These are phyloP conservation scores for Candida khao-thaluensis DNA, from an alignment of 805 yeast genomes.

Conservation along the genomic window DNA sequence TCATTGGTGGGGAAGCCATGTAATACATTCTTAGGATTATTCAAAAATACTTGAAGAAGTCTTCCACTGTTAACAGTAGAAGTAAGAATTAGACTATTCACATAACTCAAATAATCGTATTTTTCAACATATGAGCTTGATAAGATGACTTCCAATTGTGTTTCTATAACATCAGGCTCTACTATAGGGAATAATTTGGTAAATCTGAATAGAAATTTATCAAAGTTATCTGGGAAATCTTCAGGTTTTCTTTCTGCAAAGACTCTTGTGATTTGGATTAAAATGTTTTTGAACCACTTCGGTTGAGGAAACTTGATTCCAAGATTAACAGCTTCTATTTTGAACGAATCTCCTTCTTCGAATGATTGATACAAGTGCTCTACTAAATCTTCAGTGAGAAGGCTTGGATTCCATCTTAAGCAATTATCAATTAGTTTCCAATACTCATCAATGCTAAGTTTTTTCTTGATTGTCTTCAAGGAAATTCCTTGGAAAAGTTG, in stretches of 20 bases:
- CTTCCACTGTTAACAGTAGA: constrained; percentile 36
- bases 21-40: constrained; percentile 46
- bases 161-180: constrained; percentile 42
- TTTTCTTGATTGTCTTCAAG: background rate
- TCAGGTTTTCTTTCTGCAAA: constrained; percentile 48
- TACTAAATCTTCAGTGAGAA: background rate
- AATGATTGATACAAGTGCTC: background rate
- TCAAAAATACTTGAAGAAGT: constrained; percentile 62
- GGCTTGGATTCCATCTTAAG: constrained; percentile 1
- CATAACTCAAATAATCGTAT: constrained; percentile 45
- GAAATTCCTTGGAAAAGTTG: background rate
- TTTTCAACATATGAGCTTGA: constrained; percentile 46
- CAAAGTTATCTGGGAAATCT: constrained; percentile 2
- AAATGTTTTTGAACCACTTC: constrained; percentile 57
- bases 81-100: constrained; percentile 36
- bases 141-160: constrained; percentile 65
- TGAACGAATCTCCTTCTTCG: background rate
- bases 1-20: constrained; percentile 20
- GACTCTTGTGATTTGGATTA: constrained; percentile 60
- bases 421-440: constrained; percentile 9
- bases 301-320: constrained; percentile 17
- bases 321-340: background rate
- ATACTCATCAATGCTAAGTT: background rate
- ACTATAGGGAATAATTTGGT: constrained; percentile 3
- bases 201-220: background rate